Conservation (phyloP, 1,284 basidiomycete species). For the Boletus holoroseus region DNA sequence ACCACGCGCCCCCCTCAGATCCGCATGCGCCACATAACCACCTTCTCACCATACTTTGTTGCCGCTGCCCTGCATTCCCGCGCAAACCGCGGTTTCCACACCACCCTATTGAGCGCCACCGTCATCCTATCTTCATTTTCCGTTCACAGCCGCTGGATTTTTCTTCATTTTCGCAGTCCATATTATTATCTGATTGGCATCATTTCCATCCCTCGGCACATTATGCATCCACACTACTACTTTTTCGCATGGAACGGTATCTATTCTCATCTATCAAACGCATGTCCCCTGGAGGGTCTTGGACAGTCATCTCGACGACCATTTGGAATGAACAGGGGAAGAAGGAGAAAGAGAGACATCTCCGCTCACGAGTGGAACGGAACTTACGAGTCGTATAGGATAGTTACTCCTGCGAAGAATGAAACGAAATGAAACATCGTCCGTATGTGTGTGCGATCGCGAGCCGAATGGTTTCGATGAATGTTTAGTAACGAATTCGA, state of each 20-base stretch:
- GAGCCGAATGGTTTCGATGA: slow-evolving; percentile 5
- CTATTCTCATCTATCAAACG: slow-evolving; percentile 30
- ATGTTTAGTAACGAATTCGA: neutral
- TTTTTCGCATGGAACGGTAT: slow-evolving; percentile 26
- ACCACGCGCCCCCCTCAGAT: slow-evolving; percentile 23
- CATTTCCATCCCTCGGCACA: slow-evolving; percentile 21
- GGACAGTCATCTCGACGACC: slow-evolving; percentile 12
- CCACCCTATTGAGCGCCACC: neutral
- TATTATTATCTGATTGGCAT: slow-evolving; percentile 31
- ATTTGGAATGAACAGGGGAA: slow-evolving; percentile 10
- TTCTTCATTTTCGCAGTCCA: slow-evolving; percentile 16
- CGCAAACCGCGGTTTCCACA: slow-evolving; percentile 17
- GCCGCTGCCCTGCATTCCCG: slow-evolving; percentile 23
- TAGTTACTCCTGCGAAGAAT: slow-evolving; percentile 21
- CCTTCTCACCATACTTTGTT: slow-evolving; percentile 18
- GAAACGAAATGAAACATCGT: slow-evolving; percentile 27
- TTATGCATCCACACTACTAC: slow-evolving; percentile 31
- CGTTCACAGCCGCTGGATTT: slow-evolving; percentile 6
- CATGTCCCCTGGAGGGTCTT: slow-evolving; percentile 28
- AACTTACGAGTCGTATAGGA: slow-evolving; percentile 24
- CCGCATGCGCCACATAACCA: slow-evolving; percentile 19
- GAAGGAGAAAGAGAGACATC: slow-evolving; percentile 11
- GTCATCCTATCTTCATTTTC: slow-evolving; percentile 8
- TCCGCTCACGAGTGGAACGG: slow-evolving; percentile 19
- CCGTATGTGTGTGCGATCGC: slow-evolving; percentile 3